Conservation (phyloP, 495 filamentous ascomycete species). For the Aspergillus hancockii region DNA sequence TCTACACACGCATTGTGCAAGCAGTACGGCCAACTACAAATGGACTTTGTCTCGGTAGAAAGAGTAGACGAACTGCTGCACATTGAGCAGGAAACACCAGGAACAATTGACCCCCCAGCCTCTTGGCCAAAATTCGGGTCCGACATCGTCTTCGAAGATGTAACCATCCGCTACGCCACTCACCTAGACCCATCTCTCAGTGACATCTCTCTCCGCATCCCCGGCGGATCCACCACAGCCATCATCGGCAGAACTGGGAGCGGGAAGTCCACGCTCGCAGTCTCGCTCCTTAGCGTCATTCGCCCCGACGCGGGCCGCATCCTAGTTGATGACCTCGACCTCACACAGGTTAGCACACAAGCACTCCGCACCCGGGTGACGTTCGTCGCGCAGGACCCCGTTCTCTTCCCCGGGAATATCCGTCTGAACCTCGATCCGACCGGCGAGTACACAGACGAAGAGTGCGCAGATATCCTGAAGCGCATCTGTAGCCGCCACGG, state of each 20-base stretch:
- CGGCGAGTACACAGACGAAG: slow-evolving; percentile 46
- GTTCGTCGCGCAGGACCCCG: slow-evolving; percentile 65
- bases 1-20: slow-evolving; percentile 73
- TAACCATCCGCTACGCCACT: slow-evolving; percentile 76
- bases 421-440: slow-evolving; percentile 59
- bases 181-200: slow-evolving; percentile 68
- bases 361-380: slow-evolving; percentile 59
- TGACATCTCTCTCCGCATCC: slow-evolving; percentile 66
- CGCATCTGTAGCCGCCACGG: slow-evolving; percentile 52
- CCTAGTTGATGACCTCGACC: slow-evolving; percentile 59
- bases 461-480: slow-evolving; percentile 50
- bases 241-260: slow-evolving; percentile 65
- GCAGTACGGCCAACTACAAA: slow-evolving; percentile 78
- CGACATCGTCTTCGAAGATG: slow-evolving; percentile 72
- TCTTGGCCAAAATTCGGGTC: slow-evolving; percentile 71
- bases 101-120: slow-evolving; percentile 65
- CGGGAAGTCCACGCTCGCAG: slow-evolving; percentile 67
- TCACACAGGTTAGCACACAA: slow-evolving; percentile 59
- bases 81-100: slow-evolving; percentile 69
- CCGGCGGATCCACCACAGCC: slow-evolving; percentile 68
- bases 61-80: slow-evolving; percentile 75
- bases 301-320: slow-evolving; percentile 56
- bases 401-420: slow-evolving; percentile 63
- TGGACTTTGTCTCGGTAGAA: slow-evolving; percentile 88
- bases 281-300: slow-evolving; percentile 61